A percentile compares a stretch with the other conserved stretches of the same genome.
phyloP scores from a whole-genome alignment of 805 yeast genomes.

The Candida mattraensis region DNA sequence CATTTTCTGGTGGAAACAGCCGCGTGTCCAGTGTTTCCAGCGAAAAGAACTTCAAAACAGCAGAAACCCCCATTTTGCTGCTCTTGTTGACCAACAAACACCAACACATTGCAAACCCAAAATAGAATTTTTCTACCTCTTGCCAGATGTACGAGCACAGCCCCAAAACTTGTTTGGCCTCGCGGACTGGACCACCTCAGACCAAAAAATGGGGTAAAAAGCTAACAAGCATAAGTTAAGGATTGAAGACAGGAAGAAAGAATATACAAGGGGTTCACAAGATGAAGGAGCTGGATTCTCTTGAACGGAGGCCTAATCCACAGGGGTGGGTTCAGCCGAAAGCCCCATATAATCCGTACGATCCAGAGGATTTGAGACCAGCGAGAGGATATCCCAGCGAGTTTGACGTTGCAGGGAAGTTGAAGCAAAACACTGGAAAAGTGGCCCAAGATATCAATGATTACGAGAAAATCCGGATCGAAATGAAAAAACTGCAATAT shows the following conservation, averaged over 20 bases:
- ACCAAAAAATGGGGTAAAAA: no score
- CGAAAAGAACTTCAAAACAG: constrained; percentile 40
- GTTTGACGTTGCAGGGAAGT: constrained; percentile 62
- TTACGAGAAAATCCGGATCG: constrained; percentile 64
- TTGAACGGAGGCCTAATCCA: constrained; percentile 70
- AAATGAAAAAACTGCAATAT: constrained; percentile 72
- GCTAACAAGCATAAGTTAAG: no score
- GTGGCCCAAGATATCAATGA: constrained; percentile 69
- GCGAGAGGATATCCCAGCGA: constrained; percentile 87
- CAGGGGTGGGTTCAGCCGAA: constrained; percentile 78
- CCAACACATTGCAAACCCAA: constrained; percentile 3
- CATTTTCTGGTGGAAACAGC: constrained; percentile 40
- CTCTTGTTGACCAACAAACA: constrained; percentile 2
- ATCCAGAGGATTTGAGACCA: constrained; percentile 73
- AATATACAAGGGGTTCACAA: no score
- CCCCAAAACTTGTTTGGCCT: no score
- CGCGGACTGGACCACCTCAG: no score
- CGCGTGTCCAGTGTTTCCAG: constrained; percentile 54
- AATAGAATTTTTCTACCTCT: neutral
- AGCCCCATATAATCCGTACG: constrained; percentile 86
- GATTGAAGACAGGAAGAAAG: no score
- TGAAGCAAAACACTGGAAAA: constrained; percentile 42
- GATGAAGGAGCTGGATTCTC: no score
- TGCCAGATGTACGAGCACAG: constrained; percentile 7
- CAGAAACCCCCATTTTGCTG: constrained; percentile 7